phyloP scores from a whole-genome alignment of 495 filamentous ascomycete species.

The Aspergillus affinis region DNA sequence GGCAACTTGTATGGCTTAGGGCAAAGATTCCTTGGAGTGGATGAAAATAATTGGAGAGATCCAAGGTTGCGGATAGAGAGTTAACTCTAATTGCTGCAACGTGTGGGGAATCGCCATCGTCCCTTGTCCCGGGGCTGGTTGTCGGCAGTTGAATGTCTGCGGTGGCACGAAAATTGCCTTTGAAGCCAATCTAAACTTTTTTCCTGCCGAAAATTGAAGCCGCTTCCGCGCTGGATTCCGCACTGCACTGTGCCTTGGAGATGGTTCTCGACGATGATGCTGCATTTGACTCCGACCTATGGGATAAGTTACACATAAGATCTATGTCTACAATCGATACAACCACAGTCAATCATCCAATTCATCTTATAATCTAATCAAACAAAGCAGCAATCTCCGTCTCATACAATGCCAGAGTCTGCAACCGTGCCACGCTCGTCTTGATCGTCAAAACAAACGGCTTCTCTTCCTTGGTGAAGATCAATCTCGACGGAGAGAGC shows the following conservation, averaged over 20 bases:
- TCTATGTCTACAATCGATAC: too few relatives aligned
- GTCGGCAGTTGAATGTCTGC: neutral
- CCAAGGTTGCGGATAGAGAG: neutral
- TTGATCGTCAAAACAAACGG: constrained; percentile 27
- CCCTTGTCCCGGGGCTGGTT: neutral
- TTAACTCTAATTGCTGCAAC: too few relatives aligned
- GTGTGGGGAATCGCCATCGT: neutral
- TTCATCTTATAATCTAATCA: neutral
- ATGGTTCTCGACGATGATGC: neutral
- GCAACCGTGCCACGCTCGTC: constrained; percentile 30
- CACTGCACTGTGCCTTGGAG: neutral
- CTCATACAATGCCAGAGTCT: constrained; percentile 32
- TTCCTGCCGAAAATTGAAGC: neutral
- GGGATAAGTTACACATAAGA: too few relatives aligned
- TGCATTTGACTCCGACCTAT: too few relatives aligned
- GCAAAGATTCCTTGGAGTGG: neutral
- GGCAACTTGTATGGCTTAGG: neutral
- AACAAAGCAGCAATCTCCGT: constrained; percentile 32
- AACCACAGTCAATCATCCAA: too few relatives aligned
- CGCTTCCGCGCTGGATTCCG: neutral
- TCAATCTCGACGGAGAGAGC: constrained; percentile 16
- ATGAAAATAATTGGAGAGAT: neutral
- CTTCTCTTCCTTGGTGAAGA: constrained; percentile 19
- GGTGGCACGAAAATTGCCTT: neutral
- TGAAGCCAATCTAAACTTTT: neutral